Evolutionary conservation across 352 stramenopile species (phyloP).

Genomic region (Phytophthora constricta): DNA sequence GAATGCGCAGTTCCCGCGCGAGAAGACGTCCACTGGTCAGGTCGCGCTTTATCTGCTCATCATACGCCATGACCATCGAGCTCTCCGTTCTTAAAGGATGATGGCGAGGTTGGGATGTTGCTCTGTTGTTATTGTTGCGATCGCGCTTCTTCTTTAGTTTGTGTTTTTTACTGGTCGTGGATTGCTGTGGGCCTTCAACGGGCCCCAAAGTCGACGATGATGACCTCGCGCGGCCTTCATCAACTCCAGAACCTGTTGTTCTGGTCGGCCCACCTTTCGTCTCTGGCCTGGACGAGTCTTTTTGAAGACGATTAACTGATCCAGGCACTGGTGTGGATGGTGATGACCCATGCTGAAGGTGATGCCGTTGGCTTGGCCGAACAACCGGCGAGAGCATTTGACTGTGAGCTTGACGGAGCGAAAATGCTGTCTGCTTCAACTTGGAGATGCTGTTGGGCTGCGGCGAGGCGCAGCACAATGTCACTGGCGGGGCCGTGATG

Average conservation of each 20-base stretch:
- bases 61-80: conserved; percentile 45
- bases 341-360: conserved; percentile 1
- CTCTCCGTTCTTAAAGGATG: conserved; percentile 37
- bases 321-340: conserved; percentile 13
- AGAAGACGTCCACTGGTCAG: conserved; percentile 48
- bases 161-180: conserved; percentile 21
- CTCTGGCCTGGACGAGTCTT: neutral
- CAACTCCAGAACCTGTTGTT: neutral
- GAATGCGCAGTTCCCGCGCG: conserved; percentile 57
- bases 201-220: conserved; percentile 21
- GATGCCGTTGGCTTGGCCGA: conserved; percentile 52
- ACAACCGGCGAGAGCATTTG: conserved; percentile 62
- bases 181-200: conserved; percentile 21
- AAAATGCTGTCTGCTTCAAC: conserved; percentile 41
- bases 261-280: conserved; percentile 4
- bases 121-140: conserved; percentile 24
- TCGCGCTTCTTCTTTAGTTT: conserved; percentile 35
- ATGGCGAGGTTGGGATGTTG: neutral
- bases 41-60: conserved; percentile 56
- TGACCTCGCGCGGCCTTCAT: conserved; percentile 10
- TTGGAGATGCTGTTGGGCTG: conserved; percentile 43
- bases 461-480: conserved; percentile 45
- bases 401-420: conserved; percentile 55
- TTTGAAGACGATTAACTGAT: conserved; percentile 5
- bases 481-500: conserved; percentile 41